Base-by-base conservation (phyloP, 148 eudicot species). In the Cornus kousa region DNA sequence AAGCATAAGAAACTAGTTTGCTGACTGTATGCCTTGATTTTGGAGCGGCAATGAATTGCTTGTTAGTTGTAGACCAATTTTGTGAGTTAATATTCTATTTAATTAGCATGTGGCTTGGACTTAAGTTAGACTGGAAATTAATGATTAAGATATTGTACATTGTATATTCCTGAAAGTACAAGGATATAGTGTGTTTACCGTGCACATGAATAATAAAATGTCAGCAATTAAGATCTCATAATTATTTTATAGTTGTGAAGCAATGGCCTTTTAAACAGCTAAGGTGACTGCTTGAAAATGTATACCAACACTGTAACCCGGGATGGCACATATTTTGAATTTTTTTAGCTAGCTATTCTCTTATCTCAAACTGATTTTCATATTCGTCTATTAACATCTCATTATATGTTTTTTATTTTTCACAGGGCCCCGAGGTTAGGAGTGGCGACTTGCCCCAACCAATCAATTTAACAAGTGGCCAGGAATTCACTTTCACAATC, bases 361-460 rank as follows among this genome's bases (percentile, higher is more conserved):
- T 62, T 62, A 71, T 53, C 62, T 65, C 33, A 69, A 43, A 14
- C 23, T 67, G 48, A 20, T 79, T 23, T 74, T 71, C 57, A 72
- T 76, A 55, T 43, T 69, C 43, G 48, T 22, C 14, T 6, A 35
- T 48, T 59, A 16, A 65, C 60, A 3, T 75, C 28, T 35, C 67
- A 37, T 53, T 62, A 57, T 69, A 17, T 50, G 16, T 2, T 59
- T 50, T 73, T 75, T 14, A 59, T 69, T 28, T 55, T 66, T 87
- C 75, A 43, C 87, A 97, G 99, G 99, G 99, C 73, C 99, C 98
- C 20, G 99, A 97, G 87, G 99, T 97, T 74, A 89, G 99, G 83
- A 97, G 99, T 88, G 99, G 99, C 53, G 99, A 97, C 82, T 89
- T 97, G 86, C 98, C 99, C 33, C 99, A 97, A 77, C 98, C 99